Conservation (phyloP, 2,329 filamentous ascomycete species). For the Colletotrichum caudatum region DNA sequence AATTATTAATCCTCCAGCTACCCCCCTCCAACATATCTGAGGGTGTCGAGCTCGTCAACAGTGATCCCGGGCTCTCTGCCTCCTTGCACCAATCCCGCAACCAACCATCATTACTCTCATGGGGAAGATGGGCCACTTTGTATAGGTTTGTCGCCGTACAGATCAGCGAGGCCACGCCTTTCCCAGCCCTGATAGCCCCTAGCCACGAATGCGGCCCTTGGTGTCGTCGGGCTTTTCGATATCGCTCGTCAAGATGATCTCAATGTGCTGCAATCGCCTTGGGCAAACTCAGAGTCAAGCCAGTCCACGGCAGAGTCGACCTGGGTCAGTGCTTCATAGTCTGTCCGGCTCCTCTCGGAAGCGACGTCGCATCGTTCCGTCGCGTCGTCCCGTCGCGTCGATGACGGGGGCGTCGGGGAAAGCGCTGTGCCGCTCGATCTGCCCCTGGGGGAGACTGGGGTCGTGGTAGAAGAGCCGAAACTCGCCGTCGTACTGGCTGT, state of each 20-base stretch:
- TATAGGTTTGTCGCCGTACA: slow-evolving; percentile 5
- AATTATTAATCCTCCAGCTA: background rate
- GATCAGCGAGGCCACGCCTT: slow-evolving; percentile 5
- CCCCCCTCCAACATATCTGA: background rate
- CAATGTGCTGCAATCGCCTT: slow-evolving; percentile 16
- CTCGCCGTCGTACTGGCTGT: slow-evolving; percentile 3
- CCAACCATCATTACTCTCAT: background rate
- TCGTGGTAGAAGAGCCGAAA: slow-evolving; percentile 35
- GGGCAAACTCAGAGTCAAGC: background rate
- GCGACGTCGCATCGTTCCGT: background rate
- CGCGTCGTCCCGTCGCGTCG: background rate
- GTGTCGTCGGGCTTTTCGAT: slow-evolving; percentile 22
- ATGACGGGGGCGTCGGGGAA: background rate
- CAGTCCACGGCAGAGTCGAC: slow-evolving; percentile 2
- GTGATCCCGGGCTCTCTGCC: background rate
- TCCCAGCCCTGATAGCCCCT: slow-evolving; percentile 5
- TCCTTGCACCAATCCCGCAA: background rate
- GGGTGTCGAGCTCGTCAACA: too few relatives aligned
- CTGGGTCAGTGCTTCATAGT: background rate
- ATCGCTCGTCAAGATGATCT: slow-evolving; percentile 11
- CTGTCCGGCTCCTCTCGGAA: background rate
- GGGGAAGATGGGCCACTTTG: slow-evolving; percentile 20
- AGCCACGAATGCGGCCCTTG: slow-evolving; percentile 21
- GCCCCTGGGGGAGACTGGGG: slow-evolving; percentile 1
- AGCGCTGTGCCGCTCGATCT: background rate